Evolutionary conservation across 1,284 basidiomycete species (phyloP), one percentile per base, ranked within the genome.

Genomic region (Pseudozyma sp.): DNA sequence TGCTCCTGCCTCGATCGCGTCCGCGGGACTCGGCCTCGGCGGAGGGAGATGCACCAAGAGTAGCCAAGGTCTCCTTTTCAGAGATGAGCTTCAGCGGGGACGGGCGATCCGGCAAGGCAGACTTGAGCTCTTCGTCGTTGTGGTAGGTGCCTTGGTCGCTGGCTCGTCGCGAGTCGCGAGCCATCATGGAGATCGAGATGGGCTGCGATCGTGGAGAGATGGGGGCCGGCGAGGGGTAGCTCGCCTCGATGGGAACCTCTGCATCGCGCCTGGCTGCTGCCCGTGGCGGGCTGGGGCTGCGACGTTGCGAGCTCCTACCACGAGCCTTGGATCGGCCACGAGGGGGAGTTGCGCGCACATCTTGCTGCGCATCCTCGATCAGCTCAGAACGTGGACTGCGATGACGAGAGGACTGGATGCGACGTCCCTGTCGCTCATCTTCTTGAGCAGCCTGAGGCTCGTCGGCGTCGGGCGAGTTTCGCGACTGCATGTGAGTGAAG

Each of bases 301-400:
- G 72, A 37, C 70, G 68, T 31, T 67, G 70, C 49, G 72, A 75
- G 54, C 77, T 72, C 44, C 71, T 65, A 11, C 74, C 77, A 35
- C 77, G 67, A 17, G 65, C 77, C 60, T 77, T 69, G 49, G 77
- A 78, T 62, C 77, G 68, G 40, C 77, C 77, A 24, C 77, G 66
- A 7, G 64, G 65, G 7, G 75, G 68, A 6, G 66, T 75, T 14
- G 63, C 61, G n/a, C 68, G 68, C 40, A 62, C 62, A 35, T 70
- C 62, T 17, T 61, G 61, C 51, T 58, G 53, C 19, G 17, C 46
- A 43, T 59, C 54, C 29, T 59, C 54, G 29, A 56, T 16, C 10
- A 39, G 40, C 5, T 45, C 30, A 10, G 42, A 13, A 31, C 61
- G 61, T 24, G 52, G 42, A 44, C 30, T 56, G 48, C 58, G 54